These are phyloP conservation scores for Pelagophyceae sp. DNA, from an alignment of 352 stramenopile genomes.

Conservation along the genomic window DNA sequence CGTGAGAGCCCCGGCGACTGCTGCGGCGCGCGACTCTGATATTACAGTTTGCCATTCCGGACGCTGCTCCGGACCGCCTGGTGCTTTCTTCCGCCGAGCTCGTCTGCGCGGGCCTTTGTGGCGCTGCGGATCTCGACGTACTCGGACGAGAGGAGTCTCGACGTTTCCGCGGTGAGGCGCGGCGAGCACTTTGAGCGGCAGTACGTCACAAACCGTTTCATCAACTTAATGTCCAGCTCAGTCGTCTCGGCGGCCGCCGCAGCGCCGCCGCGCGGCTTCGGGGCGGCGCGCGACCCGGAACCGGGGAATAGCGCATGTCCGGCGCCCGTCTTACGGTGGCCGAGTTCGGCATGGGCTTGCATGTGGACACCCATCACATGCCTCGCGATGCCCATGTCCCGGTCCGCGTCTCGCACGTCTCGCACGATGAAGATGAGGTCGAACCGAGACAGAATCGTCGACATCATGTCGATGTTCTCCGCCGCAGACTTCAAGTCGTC, in stretches of 20 bases:
- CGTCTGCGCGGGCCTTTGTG: not conserved
- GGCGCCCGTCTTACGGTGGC: slow-evolving; percentile 18
- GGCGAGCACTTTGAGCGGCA: slow-evolving; percentile 80
- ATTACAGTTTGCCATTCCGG: not conserved
- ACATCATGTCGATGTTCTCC: slow-evolving; percentile 99
- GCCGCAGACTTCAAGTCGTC: slow-evolving; percentile 93
- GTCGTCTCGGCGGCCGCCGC: not conserved
- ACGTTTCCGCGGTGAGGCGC: slow-evolving; percentile 75
- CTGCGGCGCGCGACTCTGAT: too few relatives aligned
- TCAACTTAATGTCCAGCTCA: slow-evolving; percentile 57
- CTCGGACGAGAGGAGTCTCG: slow-evolving; percentile 83
- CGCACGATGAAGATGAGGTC: slow-evolving; percentile 99
- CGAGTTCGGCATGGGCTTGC: slow-evolving; percentile 52
- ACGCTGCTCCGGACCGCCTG: not conserved
- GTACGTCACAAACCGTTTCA: slow-evolving; percentile 98
- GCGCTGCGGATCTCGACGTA: slow-evolving; percentile 93
- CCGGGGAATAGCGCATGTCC: not conserved
- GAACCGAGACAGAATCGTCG: slow-evolving; percentile 95
- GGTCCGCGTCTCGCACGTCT: slow-evolving; percentile 90
- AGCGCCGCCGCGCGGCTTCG: too few relatives aligned
- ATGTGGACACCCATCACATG: slow-evolving; percentile 97
- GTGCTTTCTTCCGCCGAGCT: not conserved
- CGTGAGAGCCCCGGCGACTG: slow-evolving; percentile 25
- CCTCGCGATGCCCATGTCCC: slow-evolving; percentile 89
- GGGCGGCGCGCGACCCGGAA: not conserved